phyloP scores from a whole-genome alignment of 2,329 filamentous ascomycete genomes.

The Raffaelea deltoideospora region DNA sequence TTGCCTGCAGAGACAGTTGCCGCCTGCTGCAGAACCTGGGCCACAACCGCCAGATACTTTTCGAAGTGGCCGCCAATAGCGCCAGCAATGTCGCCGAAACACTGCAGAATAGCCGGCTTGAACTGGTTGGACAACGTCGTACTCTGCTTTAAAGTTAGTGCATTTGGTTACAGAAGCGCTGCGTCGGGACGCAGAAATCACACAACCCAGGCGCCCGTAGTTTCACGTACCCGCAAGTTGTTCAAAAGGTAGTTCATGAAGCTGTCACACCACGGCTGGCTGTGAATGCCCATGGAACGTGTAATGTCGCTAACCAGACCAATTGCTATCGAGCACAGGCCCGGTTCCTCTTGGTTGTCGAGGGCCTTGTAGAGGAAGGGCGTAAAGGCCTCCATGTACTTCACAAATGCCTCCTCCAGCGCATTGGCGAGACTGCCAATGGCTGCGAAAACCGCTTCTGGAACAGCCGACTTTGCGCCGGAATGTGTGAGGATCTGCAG shows the following conservation, averaged over 20 bases:
- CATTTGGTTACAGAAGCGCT: no score
- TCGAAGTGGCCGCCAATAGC: constrained; percentile 88
- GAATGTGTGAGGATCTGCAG: constrained; percentile 67
- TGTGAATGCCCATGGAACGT: constrained; percentile 74
- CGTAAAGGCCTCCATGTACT: constrained; percentile 94
- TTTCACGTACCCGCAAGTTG: constrained; percentile 58
- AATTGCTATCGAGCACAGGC: constrained; percentile 91
- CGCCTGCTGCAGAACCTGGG: constrained; percentile 86
- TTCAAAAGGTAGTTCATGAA: constrained; percentile 98
- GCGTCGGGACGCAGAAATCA: background rate
- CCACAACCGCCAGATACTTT: constrained; percentile 82
- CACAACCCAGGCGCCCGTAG: constrained; percentile 6
- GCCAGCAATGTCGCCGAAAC: constrained; percentile 93
- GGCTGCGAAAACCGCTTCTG: constrained; percentile 83
- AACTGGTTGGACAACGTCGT: constrained; percentile 84
- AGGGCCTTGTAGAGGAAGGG: constrained; percentile 90
- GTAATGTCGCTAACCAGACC: constrained; percentile 94
- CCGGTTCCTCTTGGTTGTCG: constrained; percentile 87
- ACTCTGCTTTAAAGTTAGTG: constrained; percentile 43
- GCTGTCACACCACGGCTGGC: constrained; percentile 87
- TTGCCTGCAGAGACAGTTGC: constrained; percentile 63
- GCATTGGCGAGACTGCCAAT: constrained; percentile 86
- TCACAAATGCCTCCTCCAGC: constrained; percentile 81
- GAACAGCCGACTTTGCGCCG: constrained; percentile 78
- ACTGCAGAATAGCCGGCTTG: constrained; percentile 95